These are phyloP conservation scores for Fusarium fracticaudum DNA, from an alignment of 2,329 filamentous ascomycete genomes.

Conservation along the genomic window DNA sequence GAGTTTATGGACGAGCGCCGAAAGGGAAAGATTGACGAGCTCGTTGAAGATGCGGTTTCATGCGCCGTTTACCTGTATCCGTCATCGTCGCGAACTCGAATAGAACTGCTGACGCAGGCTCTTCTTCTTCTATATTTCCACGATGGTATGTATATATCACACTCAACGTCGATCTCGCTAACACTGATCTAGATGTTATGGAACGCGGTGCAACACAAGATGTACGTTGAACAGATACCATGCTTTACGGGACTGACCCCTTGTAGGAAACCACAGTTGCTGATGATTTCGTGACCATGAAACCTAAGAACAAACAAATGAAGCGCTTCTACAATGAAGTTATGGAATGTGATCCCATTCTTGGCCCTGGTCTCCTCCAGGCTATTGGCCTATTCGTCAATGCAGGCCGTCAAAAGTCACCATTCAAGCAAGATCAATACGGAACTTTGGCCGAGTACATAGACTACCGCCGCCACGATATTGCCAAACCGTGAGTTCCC, in stretches of 20 bases:
- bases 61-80: slow-evolving; percentile 18
- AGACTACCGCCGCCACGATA: slow-evolving; percentile 1
- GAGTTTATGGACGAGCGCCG: slow-evolving; percentile 18
- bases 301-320: slow-evolving; percentile 13
- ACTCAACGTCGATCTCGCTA: not conserved
- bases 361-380: not conserved
- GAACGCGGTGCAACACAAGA: slow-evolving; percentile 17
- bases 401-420: slow-evolving; percentile 11
- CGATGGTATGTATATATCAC: not conserved
- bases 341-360: not conserved
- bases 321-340: slow-evolving; percentile 4
- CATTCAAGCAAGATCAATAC: slow-evolving; percentile 22
- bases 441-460: slow-evolving; percentile 1
- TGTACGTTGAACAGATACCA: not conserved
- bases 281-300: slow-evolving; percentile 12
- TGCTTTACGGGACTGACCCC: not conserved
- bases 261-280: slow-evolving; percentile 9
- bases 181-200: slow-evolving; percentile 8
- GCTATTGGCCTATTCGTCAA: slow-evolving; percentile 2
- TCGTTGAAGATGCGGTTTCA: slow-evolving; percentile 17
- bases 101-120: slow-evolving; percentile 13
- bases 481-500: slow-evolving; percentile 4
- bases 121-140: slow-evolving; percentile 16
- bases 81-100: slow-evolving; percentile 1
- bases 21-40: slow-evolving; percentile 18